Base-by-base conservation (phyloP, 441 rosid genomes). In the Daphne laureola region DNA sequence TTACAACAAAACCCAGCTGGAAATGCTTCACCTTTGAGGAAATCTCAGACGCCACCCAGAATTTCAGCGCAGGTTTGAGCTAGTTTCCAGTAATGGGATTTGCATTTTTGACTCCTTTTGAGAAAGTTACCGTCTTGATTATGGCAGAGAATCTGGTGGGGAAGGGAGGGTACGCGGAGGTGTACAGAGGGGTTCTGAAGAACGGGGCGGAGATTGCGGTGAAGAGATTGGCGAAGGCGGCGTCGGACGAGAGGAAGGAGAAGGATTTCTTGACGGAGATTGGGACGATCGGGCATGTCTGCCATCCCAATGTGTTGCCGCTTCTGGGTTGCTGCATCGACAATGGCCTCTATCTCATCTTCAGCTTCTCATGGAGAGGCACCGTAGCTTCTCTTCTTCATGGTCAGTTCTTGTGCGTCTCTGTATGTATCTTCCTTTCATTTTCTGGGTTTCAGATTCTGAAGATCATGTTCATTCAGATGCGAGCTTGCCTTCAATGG, bases 141-240 rank as follows among this genome's bases (percentile, higher is more conserved):
- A n/a, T 44, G 21, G 46, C 62, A 88, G 98, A 81, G 62, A 89
- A 84, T 64, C 31, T 92, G 69, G 97, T 84, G 9, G 98, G 95
- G 16, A 83, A 73, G 81, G 96, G 97, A 74, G 98, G 98, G 35
- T 81, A 82, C 59, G 96, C 98, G 21, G 98, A 89, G 64, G 98
- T 92, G 4, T 92, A 92, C 56, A 89, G 69, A 61, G 98, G 98
- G 49, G 65, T 67, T 15, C 40, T 81, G 9, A 45, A 46, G 35
- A 66, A 65, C 14, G 85, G 88, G 15, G 85, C 78, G 27, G 87
- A 81, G 35, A 80, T 92, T 54, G 98, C 98, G 0, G 92, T 92
- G 67, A 92, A 92, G 68, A 82, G 88, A 66, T 69, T 92, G 53
- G 83, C 94, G 46, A 83, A 74, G 75, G 74, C 72, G 56, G 71